These are phyloP conservation scores for Brassica cretica DNA, from an alignment of 345 rosid genomes.

Conservation along the genomic window DNA sequence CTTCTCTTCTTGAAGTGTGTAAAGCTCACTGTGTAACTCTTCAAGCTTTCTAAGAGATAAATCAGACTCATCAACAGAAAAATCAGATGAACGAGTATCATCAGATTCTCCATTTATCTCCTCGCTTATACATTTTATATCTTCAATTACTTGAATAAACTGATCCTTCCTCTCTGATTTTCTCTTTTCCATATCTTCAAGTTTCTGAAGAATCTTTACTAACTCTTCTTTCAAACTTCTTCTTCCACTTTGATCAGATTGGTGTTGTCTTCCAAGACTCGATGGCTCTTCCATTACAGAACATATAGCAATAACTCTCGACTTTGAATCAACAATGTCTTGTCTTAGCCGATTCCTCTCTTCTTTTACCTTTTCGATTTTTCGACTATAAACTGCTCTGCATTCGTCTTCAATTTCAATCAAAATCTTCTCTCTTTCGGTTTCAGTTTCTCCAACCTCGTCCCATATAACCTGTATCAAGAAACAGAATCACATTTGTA, in stretches of 20 bases:
- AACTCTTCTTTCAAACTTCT: slow-evolving; percentile 86
- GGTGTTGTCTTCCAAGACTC: slow-evolving; percentile 64
- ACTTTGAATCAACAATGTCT: slow-evolving; percentile 76
- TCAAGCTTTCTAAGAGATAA: slow-evolving; percentile 76
- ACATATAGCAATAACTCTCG: slow-evolving; percentile 74
- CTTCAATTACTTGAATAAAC: slow-evolving; percentile 66
- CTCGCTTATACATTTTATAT: slow-evolving; percentile 50
- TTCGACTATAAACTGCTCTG: slow-evolving; percentile 63
- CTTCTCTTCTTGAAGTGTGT: slow-evolving; percentile 72
- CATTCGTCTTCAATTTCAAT: slow-evolving; percentile 88
- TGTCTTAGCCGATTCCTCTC: slow-evolving; percentile 63
- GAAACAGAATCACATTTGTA: background rate
- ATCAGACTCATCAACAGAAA: slow-evolving; percentile 66
- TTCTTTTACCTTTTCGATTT: slow-evolving; percentile 68
- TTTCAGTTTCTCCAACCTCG: slow-evolving; percentile 80
- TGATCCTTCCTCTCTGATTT: slow-evolving; percentile 74
- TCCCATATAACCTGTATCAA: slow-evolving; percentile 72
- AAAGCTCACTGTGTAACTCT: slow-evolving; percentile 66
- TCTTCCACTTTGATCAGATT: slow-evolving; percentile 65
- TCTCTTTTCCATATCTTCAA: slow-evolving; percentile 85
- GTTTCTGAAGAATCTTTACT: slow-evolving; percentile 61
- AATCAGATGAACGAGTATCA: slow-evolving; percentile 39
- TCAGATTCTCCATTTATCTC: slow-evolving; percentile 57
- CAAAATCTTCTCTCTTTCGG: slow-evolving; percentile 73
- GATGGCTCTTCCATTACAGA: slow-evolving; percentile 91